A percentile compares a stretch with the other conserved stretches of the same genome.
These are phyloP conservation scores for Penicillium psychrosexuale DNA, from an alignment of 2,329 filamentous ascomycete genomes.

Conservation along the genomic window DNA sequence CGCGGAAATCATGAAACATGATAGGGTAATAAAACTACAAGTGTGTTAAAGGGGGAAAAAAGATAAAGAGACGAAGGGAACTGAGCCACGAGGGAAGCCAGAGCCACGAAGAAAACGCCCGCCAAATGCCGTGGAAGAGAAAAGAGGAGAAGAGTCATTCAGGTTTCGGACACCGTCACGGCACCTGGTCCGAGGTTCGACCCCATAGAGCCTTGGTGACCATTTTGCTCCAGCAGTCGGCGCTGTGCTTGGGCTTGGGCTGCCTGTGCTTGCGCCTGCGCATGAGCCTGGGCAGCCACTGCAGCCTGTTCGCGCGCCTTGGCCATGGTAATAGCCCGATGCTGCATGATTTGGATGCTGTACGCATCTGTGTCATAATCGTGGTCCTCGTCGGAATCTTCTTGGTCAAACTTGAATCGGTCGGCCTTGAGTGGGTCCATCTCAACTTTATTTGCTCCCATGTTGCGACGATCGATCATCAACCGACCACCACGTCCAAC, in stretches of 20 bases:
- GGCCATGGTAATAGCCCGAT: constrained; percentile 51
- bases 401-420: constrained; percentile 82
- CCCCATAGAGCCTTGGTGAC: constrained; percentile 19
- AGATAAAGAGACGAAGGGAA: constrained; percentile 21
- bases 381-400: constrained; percentile 74
- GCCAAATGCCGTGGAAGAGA: constrained; percentile 31
- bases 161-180: constrained; percentile 31
- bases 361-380: constrained; percentile 73
- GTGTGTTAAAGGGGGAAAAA: constrained; percentile 17
- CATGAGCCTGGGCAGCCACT: constrained; percentile 43
- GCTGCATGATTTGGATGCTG: constrained; percentile 55
- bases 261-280: constrained; percentile 41
- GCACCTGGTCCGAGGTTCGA: constrained; percentile 30
- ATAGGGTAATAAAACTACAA: constrained; percentile 32
- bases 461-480: constrained; percentile 80
- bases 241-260: constrained; percentile 37
- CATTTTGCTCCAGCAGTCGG: constrained; percentile 37
- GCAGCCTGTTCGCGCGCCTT: constrained; percentile 44
- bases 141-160: constrained; percentile 17
- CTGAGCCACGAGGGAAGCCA: constrained; percentile 9
- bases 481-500: constrained; percentile 79
- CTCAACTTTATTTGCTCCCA: constrained; percentile 54
- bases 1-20: constrained; percentile 23
- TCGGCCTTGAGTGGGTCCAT: constrained; percentile 55
- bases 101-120: constrained; percentile 30